These are phyloP conservation scores for Mesotaenium endlicherianum DNA, from an alignment of 139 green algal genomes.

Conservation along the genomic window DNA sequence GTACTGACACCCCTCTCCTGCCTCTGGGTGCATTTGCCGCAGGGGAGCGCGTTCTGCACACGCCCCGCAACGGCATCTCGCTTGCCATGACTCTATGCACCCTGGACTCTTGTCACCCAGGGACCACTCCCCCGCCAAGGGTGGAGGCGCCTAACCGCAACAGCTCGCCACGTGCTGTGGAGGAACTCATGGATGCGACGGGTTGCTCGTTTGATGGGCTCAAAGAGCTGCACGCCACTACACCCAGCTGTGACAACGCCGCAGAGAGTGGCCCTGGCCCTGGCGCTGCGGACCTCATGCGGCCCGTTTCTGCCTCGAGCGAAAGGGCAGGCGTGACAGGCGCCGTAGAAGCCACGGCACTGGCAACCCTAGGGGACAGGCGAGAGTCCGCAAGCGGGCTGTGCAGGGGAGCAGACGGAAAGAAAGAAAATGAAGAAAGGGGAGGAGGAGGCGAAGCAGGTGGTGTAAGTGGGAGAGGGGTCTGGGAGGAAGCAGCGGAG, in stretches of 20 bases:
- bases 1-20: background rate
- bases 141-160: no score
- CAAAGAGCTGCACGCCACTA: background rate
- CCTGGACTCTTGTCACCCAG: background rate
- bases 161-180: background rate
- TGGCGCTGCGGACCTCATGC: background rate
- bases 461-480: background rate
- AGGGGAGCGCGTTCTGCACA: conserved; percentile 74
- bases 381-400: no score
- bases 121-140: no score
- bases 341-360: no score
- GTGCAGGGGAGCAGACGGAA: no score
- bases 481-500: background rate
- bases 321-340: no score
- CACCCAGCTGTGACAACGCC: background rate
- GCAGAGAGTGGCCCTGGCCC: background rate
- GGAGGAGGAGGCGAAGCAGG: background rate
- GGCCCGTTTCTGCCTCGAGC: background rate
- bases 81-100: conserved; percentile 73
- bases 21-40: background rate
- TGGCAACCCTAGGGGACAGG: no score
- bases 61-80: conserved; percentile 87
- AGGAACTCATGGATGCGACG: background rate
- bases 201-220: no score
- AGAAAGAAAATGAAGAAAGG: conserved; percentile 7